A percentile compares a stretch with the other conserved stretches of the same genome.
Conservation (phyloP, 1,284 basidiomycete genomes). For the Boletellus dicymbophilus region DNA sequence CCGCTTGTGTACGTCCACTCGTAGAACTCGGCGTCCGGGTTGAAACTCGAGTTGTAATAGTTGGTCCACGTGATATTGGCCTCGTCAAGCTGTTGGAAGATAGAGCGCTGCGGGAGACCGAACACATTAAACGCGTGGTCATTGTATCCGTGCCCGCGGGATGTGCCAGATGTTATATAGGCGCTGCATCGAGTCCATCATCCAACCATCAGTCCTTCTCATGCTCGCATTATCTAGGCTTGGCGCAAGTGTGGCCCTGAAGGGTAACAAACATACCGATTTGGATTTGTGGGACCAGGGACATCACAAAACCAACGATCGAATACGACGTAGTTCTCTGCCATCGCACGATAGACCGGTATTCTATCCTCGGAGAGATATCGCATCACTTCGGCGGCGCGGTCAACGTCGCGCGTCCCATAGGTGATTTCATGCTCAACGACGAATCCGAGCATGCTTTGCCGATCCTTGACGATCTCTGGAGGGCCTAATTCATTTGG, state of each 20-base stretch:
- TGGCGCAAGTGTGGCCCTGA: too few relatives aligned
- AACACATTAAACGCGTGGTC: constrained; percentile 16
- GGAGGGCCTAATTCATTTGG: constrained; percentile 16
- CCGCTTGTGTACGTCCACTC: constrained; percentile 24
- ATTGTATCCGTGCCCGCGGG: constrained; percentile 24
- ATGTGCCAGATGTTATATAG: constrained; percentile 29
- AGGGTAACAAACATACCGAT: too few relatives aligned
- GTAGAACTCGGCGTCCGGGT: constrained; percentile 26
- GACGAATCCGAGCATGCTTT: constrained; percentile 25
- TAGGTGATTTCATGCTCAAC: constrained; percentile 22
- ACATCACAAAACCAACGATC: constrained; percentile 30
- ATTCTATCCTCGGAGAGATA: constrained; percentile 28
- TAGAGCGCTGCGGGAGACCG: constrained; percentile 28
- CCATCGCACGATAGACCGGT: constrained; percentile 26
- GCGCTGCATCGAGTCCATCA: constrained; percentile 10
- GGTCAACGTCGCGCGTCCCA: constrained; percentile 14
- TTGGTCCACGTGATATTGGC: constrained; percentile 26
- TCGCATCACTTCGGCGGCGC: constrained; percentile 20
- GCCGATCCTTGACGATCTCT: neutral
- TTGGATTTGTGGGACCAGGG: constrained; percentile 27
- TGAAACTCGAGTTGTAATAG: constrained; percentile 30
- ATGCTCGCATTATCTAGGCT: too few relatives aligned
- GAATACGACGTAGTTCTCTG: constrained; percentile 25
- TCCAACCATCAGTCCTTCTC: neutral
- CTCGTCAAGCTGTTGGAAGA: constrained; percentile 30